Conservation (phyloP, 257 asterid species). For the Solanum habrochaites region DNA sequence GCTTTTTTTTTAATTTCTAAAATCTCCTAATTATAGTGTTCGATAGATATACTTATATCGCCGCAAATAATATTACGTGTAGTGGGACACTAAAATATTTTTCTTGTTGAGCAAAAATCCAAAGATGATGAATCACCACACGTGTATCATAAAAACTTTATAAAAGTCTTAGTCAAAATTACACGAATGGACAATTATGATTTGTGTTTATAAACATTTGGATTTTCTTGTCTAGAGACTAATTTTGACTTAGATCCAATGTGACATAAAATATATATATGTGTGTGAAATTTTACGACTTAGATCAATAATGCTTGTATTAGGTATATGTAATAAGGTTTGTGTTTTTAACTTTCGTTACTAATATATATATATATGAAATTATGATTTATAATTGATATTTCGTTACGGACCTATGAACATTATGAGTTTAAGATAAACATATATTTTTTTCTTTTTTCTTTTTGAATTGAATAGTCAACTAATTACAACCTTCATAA, state of each 20-base stretch:
- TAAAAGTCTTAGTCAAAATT: background rate
- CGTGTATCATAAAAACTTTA: too few relatives aligned
- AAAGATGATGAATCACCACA: background rate
- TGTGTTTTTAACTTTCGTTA: too few relatives aligned
- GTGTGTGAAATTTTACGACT: too few relatives aligned
- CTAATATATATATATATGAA: rapidly evolving
- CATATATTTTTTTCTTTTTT: too few relatives aligned
- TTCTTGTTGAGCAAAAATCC: background rate
- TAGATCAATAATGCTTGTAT: background rate
- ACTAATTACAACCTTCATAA: too few relatives aligned
- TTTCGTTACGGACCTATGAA: too few relatives aligned
- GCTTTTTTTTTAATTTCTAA: too few relatives aligned
- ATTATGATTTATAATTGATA: too few relatives aligned
- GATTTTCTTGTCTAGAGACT: background rate
- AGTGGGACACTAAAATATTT: background rate
- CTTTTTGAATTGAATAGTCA: too few relatives aligned
- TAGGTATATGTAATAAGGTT: too few relatives aligned
- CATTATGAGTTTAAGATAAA: background rate
- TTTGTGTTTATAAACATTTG: background rate
- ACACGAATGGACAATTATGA: background rate
- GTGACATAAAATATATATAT: background rate
- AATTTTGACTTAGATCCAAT: background rate
- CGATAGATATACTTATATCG: background rate
- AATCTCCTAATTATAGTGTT: too few relatives aligned
- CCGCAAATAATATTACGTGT: too few relatives aligned